Conservation (phyloP, 164 flowering plant species). For the Annona cherimola region DNA sequence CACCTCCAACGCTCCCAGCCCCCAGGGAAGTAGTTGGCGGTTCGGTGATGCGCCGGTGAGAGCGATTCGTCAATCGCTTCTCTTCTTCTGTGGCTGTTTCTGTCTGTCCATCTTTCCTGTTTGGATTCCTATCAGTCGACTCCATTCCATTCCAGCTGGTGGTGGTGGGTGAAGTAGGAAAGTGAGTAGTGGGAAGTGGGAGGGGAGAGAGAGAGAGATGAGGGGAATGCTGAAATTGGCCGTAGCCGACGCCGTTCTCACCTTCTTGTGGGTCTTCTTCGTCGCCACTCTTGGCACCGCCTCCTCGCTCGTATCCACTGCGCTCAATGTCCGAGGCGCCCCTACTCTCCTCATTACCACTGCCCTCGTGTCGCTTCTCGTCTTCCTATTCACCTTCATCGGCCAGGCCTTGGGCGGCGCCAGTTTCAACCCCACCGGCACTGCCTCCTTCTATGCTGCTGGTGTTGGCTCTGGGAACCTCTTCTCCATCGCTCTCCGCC, state of each 20-base stretch:
- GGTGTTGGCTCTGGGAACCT: slow-evolving; percentile 52
- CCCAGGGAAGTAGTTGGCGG: too few species aligned
- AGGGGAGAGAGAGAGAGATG: background rate
- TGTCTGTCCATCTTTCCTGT: too few species aligned
- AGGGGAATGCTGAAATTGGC: slow-evolving; percentile 31
- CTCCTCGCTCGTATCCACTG: slow-evolving; percentile 32
- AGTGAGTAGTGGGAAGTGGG: too few species aligned
- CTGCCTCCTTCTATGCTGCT: slow-evolving; percentile 66
- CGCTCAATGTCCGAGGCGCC: slow-evolving; percentile 34
- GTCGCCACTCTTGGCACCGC: slow-evolving; percentile 41
- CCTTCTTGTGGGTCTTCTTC: slow-evolving; percentile 67
- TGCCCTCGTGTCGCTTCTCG: slow-evolving; percentile 33
- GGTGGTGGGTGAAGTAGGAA: too few species aligned
- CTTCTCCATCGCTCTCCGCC: slow-evolving; percentile 66
- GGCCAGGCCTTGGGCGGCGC: slow-evolving; percentile 66
- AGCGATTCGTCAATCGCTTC: too few species aligned
- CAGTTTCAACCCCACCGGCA: slow-evolving; percentile 70
- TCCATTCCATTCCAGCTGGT: too few species aligned
- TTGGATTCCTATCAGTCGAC: too few species aligned
- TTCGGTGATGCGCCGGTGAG: too few species aligned
- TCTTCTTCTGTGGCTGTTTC: too few species aligned
- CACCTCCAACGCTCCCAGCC: too few species aligned
- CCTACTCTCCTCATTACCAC: slow-evolving; percentile 35
- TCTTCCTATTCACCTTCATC: slow-evolving; percentile 43
- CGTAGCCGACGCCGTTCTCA: slow-evolving; percentile 50